These are phyloP conservation scores for Amanita polypyramis DNA, from an alignment of 768 basidiomycete species.

Conservation along the genomic window DNA sequence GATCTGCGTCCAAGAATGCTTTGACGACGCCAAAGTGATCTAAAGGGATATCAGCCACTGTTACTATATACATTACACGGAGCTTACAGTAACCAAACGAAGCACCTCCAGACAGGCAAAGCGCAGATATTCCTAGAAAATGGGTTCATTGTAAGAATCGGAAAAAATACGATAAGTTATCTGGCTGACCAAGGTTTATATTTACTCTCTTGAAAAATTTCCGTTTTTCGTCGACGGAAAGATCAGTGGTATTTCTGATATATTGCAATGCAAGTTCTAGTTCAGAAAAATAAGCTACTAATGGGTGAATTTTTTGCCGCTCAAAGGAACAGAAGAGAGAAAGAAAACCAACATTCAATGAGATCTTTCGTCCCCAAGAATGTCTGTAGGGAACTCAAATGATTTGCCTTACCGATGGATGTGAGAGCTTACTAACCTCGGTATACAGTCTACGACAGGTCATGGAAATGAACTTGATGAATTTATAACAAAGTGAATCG, in stretches of 20 bases:
- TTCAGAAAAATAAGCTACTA: slow-evolving; percentile 70
- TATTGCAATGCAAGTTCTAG: slow-evolving; percentile 67
- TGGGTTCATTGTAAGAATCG: neutral
- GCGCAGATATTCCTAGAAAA: slow-evolving; percentile 55
- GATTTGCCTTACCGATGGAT: slow-evolving; percentile 5
- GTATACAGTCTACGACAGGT: slow-evolving; percentile 63
- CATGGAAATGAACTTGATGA: neutral
- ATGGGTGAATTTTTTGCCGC: slow-evolving; percentile 8
- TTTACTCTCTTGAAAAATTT: slow-evolving; percentile 86
- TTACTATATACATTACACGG: neutral
- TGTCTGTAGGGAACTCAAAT: slow-evolving; percentile 40
- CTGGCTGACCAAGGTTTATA: slow-evolving; percentile 61
- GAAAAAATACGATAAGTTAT: neutral
- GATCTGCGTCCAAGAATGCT: slow-evolving; percentile 78
- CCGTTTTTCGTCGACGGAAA: slow-evolving; percentile 82
- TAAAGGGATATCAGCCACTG: slow-evolving; percentile 17
- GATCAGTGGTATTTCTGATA: slow-evolving; percentile 60
- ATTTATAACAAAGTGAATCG: slow-evolving; percentile 2
- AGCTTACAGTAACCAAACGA: slow-evolving; percentile 84
- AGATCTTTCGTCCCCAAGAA: slow-evolving; percentile 86
- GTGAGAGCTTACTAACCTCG: slow-evolving; percentile 57
- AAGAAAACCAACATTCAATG: slow-evolving; percentile 57
- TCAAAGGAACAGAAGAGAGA: neutral
- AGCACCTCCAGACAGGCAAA: slow-evolving; percentile 95
- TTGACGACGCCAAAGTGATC: slow-evolving; percentile 88